Base-by-base conservation (phyloP, 805 yeast genomes). In the Debaryomyces castellii region DNA sequence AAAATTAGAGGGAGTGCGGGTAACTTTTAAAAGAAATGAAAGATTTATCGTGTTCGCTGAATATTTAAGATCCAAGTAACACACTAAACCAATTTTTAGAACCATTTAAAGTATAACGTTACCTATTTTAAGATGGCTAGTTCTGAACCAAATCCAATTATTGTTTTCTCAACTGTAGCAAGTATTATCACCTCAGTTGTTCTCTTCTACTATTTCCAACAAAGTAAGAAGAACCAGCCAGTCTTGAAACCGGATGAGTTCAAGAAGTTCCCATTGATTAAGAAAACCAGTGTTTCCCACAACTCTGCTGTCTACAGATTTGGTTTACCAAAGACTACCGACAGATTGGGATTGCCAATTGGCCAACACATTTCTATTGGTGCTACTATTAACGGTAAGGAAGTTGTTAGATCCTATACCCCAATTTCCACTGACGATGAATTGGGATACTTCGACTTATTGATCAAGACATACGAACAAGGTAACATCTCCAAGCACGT, bases 321-420 rank as follows among this genome's bases (percentile, higher is more conserved):
- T 61, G 88, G 85, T 10, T 78, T 92, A 55, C 96, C 96, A 43
- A 76, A 78, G 51, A 76, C 83, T 30, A 76, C 80, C 43, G 90
- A 87, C 62, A 74, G 82, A 39, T 77, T 92, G 51, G 97, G 97
- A 8, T 77, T 92, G 52, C 97, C 97, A 46, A 85, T 89, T 59
- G 98, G 98, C 44, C 97, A 92, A 71, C 97, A 92, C 64, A 85
- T 92, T 61, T 80, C 89, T 38, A 82, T 91, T 56, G 80, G 81
- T 17, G 92, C 95, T 16, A 72, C 66, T 36, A 84, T 90, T 57
- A 79, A 82, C 55, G 96, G 85, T 45, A 87, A 87, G 69, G 91
- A 86, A 57, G 75, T 89, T 42, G 81, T 86, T 43, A 81, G 96
- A 68, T 87, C 95, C 4, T 91, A 92, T 71, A 90, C 97, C 5